Base-by-base conservation (phyloP, 441 rosid species). In the Lepidium campestre region DNA sequence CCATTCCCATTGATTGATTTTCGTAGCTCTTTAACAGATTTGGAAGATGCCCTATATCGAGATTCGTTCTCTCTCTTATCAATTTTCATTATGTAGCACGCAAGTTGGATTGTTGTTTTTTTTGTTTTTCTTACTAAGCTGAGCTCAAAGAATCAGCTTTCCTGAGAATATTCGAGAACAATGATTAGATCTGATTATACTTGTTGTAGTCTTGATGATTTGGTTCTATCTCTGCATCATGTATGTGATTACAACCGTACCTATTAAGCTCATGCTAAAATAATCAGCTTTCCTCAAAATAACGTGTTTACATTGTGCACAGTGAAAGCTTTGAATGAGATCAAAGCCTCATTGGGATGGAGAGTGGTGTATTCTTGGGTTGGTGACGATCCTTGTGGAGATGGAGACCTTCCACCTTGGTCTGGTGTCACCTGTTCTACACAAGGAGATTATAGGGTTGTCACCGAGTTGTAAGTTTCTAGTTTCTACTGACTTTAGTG, bases 321-420 rank as follows among this genome's bases (percentile, higher is more conserved):
- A 87, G 94, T 87, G 68, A 87, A 87, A 78, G 94, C 94, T 36
- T 76, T 87, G 74, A 87, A 85, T 75, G 91, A 87, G 68, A 87
- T 87, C 25, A 87, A 87, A 75, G 91, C 94, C 4, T 87, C 94
- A 15, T 82, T 87, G 48, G 94, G 94, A 62, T 87, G 94, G 94
- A 81, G 89, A 70, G 94, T 87, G 65, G 91, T 87, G 17, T 87
- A 87, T 76, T 75, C 94, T 17, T 87, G 94, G 94, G 80, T 87
- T 2, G 94, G 94, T 68, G 94, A 87, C 17, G 94, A 87, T 79
- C 94, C 94, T 9, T 87, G 94, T 12, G 94, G 91, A 12, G 94
- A 85, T 72, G 85, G 91, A 22, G 82, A 81, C 54, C 82, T 85
- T 68, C 89, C 83, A 0, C 89, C 91, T 18, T 87, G 94, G 94